A percentile compares a stretch with the other conserved stretches of the same genome.
Conservation (phyloP, 2,329 filamentous ascomycete species). For the Rhynchosporium agropyri region DNA sequence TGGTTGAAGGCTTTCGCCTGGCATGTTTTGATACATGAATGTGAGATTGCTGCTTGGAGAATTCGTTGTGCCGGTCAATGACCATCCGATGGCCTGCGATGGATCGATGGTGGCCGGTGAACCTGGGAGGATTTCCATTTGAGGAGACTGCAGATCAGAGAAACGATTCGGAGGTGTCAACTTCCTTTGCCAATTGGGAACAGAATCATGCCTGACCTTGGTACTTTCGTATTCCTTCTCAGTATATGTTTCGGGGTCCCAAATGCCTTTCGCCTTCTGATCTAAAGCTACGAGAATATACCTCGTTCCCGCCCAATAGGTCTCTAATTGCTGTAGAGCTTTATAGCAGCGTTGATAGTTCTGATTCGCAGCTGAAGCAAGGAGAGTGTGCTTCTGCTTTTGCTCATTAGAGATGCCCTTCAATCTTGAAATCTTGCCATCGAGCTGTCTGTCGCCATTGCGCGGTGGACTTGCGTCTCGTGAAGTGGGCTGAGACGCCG, state of each 20-base stretch:
- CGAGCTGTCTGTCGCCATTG: constrained; percentile 8
- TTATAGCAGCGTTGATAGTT: constrained; percentile 89
- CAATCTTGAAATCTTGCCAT: constrained; percentile 28
- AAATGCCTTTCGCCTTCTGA: constrained; percentile 84
- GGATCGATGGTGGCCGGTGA: constrained; percentile 50
- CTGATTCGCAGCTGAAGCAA: constrained; percentile 80
- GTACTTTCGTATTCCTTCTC: constrained; percentile 76
- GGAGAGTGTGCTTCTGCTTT: constrained; percentile 66
- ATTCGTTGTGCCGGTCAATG: constrained; percentile 83
- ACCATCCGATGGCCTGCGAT: constrained; percentile 73
- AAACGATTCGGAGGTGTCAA: constrained; percentile 32
- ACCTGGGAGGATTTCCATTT: constrained; percentile 51
- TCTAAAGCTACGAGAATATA: constrained; percentile 87
- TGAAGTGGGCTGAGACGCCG: constrained; percentile 66
- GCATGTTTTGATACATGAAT: constrained; percentile 62
- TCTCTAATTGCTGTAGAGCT: constrained; percentile 76
- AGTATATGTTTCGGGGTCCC: constrained; percentile 70
- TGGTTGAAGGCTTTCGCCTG: constrained; percentile 24
- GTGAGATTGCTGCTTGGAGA: constrained; percentile 83
- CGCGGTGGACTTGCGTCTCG: constrained; percentile 48
- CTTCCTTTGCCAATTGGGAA: constrained; percentile 44
- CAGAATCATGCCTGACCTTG: constrained; percentile 53
- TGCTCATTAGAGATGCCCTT: constrained; percentile 36
- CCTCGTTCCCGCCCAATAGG: constrained; percentile 83
- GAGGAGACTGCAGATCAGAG: constrained; percentile 47